Evolutionary conservation across 768 basidiomycete species (phyloP).

Genomic region (Tylopilus intermedius): DNA sequence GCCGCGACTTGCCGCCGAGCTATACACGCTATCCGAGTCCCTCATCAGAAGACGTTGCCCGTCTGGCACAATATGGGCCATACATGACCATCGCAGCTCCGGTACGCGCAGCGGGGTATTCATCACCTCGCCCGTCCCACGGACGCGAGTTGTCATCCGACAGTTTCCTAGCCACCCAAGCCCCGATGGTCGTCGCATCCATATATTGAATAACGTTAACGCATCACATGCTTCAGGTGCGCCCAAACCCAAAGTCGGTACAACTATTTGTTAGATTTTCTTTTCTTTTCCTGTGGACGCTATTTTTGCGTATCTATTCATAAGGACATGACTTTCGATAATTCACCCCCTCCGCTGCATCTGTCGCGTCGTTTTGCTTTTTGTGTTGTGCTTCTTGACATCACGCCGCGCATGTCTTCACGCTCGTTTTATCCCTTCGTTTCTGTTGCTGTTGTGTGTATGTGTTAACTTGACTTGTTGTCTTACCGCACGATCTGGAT

Average conservation of each 20-base stretch:
- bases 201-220: conserved; percentile 16
- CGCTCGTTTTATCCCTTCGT: background rate
- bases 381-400: background rate
- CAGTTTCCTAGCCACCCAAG: conserved; percentile 21
- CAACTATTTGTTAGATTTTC: background rate
- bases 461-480: background rate
- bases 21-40: conserved; percentile 8
- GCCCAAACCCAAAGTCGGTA: background rate
- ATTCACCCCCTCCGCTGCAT: background rate
- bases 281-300: conserved; percentile 6
- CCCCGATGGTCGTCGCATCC: conserved; percentile 20
- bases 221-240: conserved; percentile 5
- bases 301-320: conserved; percentile 3
- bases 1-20: conserved; percentile 12
- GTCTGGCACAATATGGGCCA: conserved; percentile 21
- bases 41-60: conserved; percentile 24
- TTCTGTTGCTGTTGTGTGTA: background rate
- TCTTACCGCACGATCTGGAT: background rate
- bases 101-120: conserved; percentile 34
- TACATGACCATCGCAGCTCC: conserved; percentile 34
- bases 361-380: background rate
- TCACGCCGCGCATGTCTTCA: background rate
- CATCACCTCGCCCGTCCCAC: conserved; percentile 15
- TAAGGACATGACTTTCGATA: conserved; percentile 11
- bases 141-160: conserved; percentile 26